Evolutionary conservation across 768 basidiomycete genomes (phyloP), one percentile per base, ranked within the genome.

Genomic region (Albatrellus ellisii): DNA sequence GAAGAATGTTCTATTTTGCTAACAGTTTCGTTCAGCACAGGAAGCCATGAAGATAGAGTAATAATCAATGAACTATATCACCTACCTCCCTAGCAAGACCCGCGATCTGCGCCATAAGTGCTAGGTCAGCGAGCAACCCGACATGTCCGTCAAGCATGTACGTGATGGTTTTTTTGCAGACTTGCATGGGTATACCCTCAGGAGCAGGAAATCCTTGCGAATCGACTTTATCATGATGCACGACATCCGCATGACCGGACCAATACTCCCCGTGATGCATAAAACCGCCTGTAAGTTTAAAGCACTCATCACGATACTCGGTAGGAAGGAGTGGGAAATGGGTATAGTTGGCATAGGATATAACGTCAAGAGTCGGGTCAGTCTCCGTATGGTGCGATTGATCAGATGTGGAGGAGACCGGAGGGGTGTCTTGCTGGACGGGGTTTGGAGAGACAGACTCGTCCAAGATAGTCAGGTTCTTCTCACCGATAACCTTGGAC

Each of bases 131-230:
- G 17, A 70, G 54, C n/a, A 84, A 59, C 24, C 79, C 81, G 10
- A 77, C 74, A 38, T 67, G 59, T 2, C 79, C 79, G 51, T 77
- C 77, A 36, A 83, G 59, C 70, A 79, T 68, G 52, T 84, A 84
- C 2, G 79, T 83, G 48, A 83, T 72, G 0, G 76, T 77, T 45
- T 68, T 75, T n/a, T 56, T 60, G 58, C 80, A 83, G 8, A 56
- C 46, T n/a, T 36, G 43, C 12, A 49, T 53, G 4, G 21, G 40
- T 28, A 48, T 44, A 26, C 50, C 56, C 36, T 56, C 58, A 7
- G 55, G 50, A 9, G 52, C 36, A 18, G 54, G 52, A 38, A 56
- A 51, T 24, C 50, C 31, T 26, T 41, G 40, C 29, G 36, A 27
- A 10, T 52, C 42, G n/a, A 48, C 48, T 36, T 54, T 44, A 29